phyloP scores from a whole-genome alignment of 2,329 filamentous ascomycete genomes.

The Aureobasidium melanogenum region DNA sequence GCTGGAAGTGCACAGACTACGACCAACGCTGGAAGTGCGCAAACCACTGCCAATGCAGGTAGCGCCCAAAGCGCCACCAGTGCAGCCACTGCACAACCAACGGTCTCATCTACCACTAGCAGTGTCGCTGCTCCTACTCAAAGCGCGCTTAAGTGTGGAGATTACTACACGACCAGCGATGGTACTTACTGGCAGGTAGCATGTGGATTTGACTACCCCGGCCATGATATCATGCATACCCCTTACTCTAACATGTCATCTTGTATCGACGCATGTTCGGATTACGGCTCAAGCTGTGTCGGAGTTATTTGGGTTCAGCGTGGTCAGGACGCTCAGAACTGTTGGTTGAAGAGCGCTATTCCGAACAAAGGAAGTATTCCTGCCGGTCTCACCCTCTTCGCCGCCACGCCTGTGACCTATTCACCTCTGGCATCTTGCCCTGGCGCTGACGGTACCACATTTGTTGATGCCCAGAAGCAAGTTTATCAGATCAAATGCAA shows the following conservation, averaged over 20 bases:
- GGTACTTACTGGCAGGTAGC: background rate
- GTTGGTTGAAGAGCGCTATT: background rate
- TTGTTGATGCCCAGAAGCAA: constrained; percentile 3
- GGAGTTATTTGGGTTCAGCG: constrained; percentile 9
- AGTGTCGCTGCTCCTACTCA: background rate
- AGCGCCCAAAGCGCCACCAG: background rate
- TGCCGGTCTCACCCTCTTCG: background rate
- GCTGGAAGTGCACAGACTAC: background rate
- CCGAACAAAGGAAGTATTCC: background rate
- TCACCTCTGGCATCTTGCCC: constrained; percentile 4
- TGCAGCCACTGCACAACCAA: background rate
- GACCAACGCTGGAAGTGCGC: background rate
- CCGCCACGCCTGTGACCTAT: background rate
- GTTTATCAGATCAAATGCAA: constrained; percentile 11
- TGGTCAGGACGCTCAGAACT: constrained; percentile 8
- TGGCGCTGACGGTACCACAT: background rate
- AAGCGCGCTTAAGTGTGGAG: constrained; percentile 5
- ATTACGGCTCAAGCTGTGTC: background rate
- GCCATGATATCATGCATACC: background rate
- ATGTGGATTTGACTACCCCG: background rate
- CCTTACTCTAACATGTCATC: constrained; percentile 1
- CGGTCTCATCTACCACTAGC: background rate
- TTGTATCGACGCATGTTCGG: constrained; percentile 6
- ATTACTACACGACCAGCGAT: constrained; percentile 1
- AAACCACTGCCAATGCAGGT: background rate